Evolutionary conservation across 148 eudicot genomes (phyloP), one percentile per base, ranked within the genome.

Genomic region (Rhododendron ferrugineum): DNA sequence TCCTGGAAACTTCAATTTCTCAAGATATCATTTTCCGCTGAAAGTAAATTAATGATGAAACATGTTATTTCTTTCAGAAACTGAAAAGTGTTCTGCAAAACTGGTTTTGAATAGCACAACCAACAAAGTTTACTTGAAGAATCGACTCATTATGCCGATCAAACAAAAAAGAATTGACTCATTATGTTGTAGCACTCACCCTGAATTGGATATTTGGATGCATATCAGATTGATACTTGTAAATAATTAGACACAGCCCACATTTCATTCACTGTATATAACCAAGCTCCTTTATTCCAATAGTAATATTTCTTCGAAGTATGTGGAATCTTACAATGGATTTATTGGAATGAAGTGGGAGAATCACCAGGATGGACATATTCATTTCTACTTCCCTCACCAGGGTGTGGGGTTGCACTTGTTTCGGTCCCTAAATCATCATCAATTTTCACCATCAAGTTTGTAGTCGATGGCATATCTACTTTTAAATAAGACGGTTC

Each of bases 361-460:
- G 74, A 68, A 68, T 28, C n/a, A 68, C 37, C 18, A 68, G 36
- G 6, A 68, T 30, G 34, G 70, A 7, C 84, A 81, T 14, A 44
- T 56, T 84, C 46, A 76, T 36, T 82, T 82, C 58, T 40, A 6
- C 34, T 50, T 22, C 83, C 86, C 74, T 50, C 87, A 22, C 14
- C 74, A 26, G 9, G 73, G 42, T 11, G 42, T 82, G 66, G 83
- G 34, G 16, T 50, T 15, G 40, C 79, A 13, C 22, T 80, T 16
- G 50, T 84, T 86, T 91, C 90, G 22, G 32, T 84, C 74, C 88
- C 93, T 6, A 16, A 42, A 50, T 81, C 85, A 40, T 28, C 36
- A 78, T 89, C 93, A 58, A 91, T 85, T 42, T 82, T 90, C 14
- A 86, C 88, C 34, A 90, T 82, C 84, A 91, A 91, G 85, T 83